Conservation (phyloP, 2,329 filamentous ascomycete genomes). For the Cladosporium sp. region DNA sequence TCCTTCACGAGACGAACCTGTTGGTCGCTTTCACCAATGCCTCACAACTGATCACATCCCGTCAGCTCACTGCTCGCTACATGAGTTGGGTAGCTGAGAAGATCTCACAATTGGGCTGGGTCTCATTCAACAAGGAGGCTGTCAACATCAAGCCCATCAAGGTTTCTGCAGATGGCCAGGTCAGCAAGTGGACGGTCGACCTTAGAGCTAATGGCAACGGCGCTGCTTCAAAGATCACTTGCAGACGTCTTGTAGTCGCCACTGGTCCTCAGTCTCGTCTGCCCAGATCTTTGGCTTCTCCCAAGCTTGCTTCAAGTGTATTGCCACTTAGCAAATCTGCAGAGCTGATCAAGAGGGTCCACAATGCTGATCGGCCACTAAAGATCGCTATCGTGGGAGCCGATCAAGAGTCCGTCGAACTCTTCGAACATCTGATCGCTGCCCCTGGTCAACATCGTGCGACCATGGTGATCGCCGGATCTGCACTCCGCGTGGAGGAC, state of each 20-base stretch:
- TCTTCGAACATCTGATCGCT: conserved; percentile 22
- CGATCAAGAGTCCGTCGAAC: conserved; percentile 22
- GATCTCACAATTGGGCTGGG: conserved; percentile 23
- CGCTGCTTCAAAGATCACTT: conserved; percentile 15
- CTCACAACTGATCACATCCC: conserved; percentile 22
- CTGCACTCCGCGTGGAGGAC: conserved; percentile 22
- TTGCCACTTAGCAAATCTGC: conserved; percentile 18
- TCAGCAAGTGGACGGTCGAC: conserved; percentile 19
- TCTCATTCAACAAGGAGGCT: conserved; percentile 22
- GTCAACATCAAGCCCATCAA: conserved; percentile 18
- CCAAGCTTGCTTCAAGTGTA: conserved; percentile 15
- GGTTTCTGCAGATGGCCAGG: conserved; percentile 7
- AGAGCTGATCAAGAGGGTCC: conserved; percentile 17
- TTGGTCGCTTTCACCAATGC: conserved; percentile 27
- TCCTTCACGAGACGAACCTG: conserved; percentile 24
- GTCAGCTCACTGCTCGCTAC: conserved; percentile 24
- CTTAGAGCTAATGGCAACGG: conserved; percentile 15
- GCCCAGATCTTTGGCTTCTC: conserved; percentile 13
- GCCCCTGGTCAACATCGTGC: conserved; percentile 19
- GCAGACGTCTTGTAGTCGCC: conserved; percentile 22
- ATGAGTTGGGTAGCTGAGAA: conserved; percentile 25
- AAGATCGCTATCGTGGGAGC: conserved; percentile 24
- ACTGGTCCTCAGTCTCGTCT: conserved; percentile 20
- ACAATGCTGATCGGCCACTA: conserved; percentile 12
- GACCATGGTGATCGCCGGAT: conserved; percentile 21